Base-by-base conservation (phyloP, 1,139 yeast genomes). In the Blastobotrys ciferrii region DNA sequence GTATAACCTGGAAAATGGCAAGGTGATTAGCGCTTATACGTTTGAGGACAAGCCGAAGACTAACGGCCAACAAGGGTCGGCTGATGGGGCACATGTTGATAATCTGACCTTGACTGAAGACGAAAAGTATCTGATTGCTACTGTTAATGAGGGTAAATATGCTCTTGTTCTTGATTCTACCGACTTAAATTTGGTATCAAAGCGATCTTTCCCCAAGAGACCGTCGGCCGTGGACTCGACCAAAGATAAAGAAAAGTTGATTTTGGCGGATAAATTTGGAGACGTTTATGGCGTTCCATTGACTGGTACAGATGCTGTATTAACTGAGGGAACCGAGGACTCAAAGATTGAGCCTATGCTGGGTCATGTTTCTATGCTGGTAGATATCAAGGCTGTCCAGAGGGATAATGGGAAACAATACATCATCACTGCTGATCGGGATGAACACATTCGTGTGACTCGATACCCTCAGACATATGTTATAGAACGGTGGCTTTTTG, bases 341-440 rank as follows among this genome's bases (percentile, higher is more conserved):
- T 70, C 76, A 36, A 56, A 67, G 2, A 61, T 79, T 48, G 68
- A 64, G 38, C 97, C 98, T 1, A 75, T 91, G 6, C 72, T 91
- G 52, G 99, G 99, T 2, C 99, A 94, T 67, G 98, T 94, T 2
- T 91, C 98, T 2, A 88, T 94, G 96, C 76, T 94, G 55, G 87
- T 95, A 20, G 89, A 83, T 57, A 76, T 88, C 7, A 72, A 79
- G 14, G 68, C 80, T 15, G 72, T 72, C 2, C 67, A 70, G 36
- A 63, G 72, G 42, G 63, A 70, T 13, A 58, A 61, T 5, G 76
- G 73, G 18, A 73, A 77, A 50, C 76, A 78, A 55, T 86, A 70
- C 54, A 67, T 91, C 18, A 74, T 92, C 51, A 84, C 95, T 1
- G 83, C 92, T 36, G 99, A 94, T 67, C 78, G 98, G 68, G 99